Conservation (phyloP, 495 filamentous ascomycete genomes). For the Neurospora sp. region DNA sequence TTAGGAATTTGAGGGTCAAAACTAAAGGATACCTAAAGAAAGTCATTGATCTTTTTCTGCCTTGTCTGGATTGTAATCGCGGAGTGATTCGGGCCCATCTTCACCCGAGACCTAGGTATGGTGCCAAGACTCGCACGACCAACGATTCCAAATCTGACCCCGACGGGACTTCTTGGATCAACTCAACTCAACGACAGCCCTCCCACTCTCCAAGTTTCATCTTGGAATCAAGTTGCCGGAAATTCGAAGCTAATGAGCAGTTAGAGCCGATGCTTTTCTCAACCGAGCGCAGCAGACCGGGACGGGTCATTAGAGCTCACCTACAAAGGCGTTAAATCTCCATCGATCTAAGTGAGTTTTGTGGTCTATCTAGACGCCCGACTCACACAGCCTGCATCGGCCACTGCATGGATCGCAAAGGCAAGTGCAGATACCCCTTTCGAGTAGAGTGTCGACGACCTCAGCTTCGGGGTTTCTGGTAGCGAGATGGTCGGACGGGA, state of each 20-base stretch:
- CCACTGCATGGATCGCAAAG: background rate
- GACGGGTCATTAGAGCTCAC: background rate
- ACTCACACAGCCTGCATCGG: background rate
- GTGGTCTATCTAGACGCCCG: background rate
- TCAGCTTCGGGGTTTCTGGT: background rate
- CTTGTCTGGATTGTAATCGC: background rate
- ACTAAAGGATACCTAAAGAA: background rate
- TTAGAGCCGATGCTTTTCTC: background rate
- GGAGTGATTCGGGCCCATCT: background rate
- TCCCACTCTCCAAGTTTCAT: no score
- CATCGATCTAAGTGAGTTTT: background rate
- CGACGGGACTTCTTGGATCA: no score
- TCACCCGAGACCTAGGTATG: background rate
- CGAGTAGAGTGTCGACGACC: background rate
- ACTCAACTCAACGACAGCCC: no score
- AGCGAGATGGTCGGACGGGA: background rate
- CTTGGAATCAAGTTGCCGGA: no score
- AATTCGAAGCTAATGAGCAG: background rate
- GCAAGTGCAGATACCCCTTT: background rate
- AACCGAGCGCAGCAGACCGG: background rate
- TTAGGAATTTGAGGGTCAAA: background rate
- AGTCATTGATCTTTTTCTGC: fast-evolving
- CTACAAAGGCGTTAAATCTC: no score
- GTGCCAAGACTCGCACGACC: background rate
- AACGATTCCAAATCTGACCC: background rate